Evolutionary conservation across 1,139 yeast species (phyloP), one percentile per base, ranked within the genome.

Genomic region (Geotrichum restrictum): DNA sequence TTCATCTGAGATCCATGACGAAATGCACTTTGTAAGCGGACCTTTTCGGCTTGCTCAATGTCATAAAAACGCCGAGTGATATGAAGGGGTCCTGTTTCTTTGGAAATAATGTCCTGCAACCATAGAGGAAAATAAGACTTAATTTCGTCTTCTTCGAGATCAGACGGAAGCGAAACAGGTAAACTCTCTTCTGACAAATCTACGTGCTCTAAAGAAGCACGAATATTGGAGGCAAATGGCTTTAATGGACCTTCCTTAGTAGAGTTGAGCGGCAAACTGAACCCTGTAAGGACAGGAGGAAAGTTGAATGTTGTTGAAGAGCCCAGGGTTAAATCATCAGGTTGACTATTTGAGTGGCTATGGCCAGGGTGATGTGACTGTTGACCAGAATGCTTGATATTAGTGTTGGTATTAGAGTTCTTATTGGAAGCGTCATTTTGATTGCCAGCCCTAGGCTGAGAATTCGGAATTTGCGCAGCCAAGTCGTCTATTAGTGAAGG

Each of bases 41-140:
- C 59, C 46, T 65, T 67, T 54, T 73, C 78, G 13, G 68, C 67
- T 47, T 63, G 59, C 57, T 69, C 77, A 45, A 74, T 64, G 31
- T 64, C 63, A 33, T 63, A 56, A 58, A 74, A 74, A 46, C 64
- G 62, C 43, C 65, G 66, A 3, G 75, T 71, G 14, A 74, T 60
- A 7, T 59, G 56, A 45, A 62, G 61, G 8, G 72, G 63, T 10
- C 71, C 72, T 11, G 55, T 52, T 6, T 63, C 53, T 11, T 61
- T 63, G 19, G 56, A 51, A 5, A 66, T 59, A 4, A 67, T 61
- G 2, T 61, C 59, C 32, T 58, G 63, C 16, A 74, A 60, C 76
- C 76, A 73, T 3, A 45, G 45, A 1, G 77, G 76, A 47, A 69
- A 60, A 31, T 56, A 48, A 4, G 39, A 45, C 16, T 51, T 42